A percentile compares a stretch with the other conserved stretches of the same genome.
These are phyloP conservation scores for Coniochaeta prunicola DNA, from an alignment of 2,329 filamentous ascomycete species.

Conservation along the genomic window DNA sequence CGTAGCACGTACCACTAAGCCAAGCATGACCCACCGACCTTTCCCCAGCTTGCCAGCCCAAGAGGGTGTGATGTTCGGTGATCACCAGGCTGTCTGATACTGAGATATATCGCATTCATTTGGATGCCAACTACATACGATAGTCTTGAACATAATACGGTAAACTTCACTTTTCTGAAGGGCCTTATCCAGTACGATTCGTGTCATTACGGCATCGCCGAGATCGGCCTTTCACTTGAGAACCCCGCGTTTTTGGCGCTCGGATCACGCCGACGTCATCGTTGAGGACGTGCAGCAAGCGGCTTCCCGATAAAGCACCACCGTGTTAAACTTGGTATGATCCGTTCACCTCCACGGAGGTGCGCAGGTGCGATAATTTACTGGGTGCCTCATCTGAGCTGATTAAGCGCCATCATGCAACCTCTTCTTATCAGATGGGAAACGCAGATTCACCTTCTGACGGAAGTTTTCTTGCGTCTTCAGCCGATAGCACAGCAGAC, in stretches of 20 bases:
- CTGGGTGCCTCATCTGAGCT: background rate
- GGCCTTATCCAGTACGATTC: too few relatives aligned
- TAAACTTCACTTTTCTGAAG: background rate
- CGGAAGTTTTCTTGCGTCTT: too few relatives aligned
- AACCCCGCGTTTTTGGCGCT: background rate
- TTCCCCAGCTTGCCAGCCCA: background rate
- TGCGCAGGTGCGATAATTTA: too few relatives aligned
- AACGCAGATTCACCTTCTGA: background rate
- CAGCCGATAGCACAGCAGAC: background rate
- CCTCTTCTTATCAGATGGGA: background rate
- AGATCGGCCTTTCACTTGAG: background rate
- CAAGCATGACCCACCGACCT: background rate
- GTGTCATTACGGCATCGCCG: background rate
- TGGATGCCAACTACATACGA: background rate
- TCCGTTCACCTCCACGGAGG: background rate
- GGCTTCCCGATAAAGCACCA: background rate
- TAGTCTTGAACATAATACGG: too few relatives aligned
- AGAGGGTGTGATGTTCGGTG: background rate
- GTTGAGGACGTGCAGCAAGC: background rate
- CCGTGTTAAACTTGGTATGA: too few relatives aligned
- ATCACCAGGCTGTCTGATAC: background rate
- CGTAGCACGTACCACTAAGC: too few relatives aligned
- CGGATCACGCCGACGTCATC: background rate
- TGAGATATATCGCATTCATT: background rate
- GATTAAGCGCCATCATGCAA: background rate